A percentile compares a stretch with the other conserved stretches of the same genome.
Evolutionary conservation across 352 stramenopile genomes (phyloP).

Genomic region (Pythium pectinolyticum): DNA sequence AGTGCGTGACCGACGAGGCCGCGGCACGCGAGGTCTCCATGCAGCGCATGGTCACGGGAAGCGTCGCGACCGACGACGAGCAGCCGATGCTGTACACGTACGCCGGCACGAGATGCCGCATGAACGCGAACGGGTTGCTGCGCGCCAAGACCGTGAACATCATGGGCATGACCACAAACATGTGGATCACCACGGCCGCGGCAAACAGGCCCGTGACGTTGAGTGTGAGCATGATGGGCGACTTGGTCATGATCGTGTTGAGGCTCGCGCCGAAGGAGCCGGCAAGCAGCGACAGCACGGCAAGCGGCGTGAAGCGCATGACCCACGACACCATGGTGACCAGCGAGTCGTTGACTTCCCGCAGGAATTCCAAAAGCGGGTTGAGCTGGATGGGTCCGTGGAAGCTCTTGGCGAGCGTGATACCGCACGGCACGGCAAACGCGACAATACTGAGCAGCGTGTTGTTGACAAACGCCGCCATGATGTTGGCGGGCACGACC

Average conservation of each 20-base stretch:
- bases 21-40: conserved; percentile 59
- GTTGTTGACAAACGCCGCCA: conserved; percentile 63
- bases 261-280: conserved; percentile 57
- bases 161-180: conserved; percentile 57
- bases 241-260: conserved; percentile 40
- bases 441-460: conserved; percentile 68
- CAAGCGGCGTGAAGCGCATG: conserved; percentile 70
- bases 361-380: conserved; percentile 75
- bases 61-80: conserved; percentile 69
- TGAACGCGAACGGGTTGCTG: conserved; percentile 73
- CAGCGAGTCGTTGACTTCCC: conserved; percentile 78
- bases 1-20: conserved; percentile 63
- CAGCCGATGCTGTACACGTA: conserved; percentile 77
- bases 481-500: conserved; percentile 76
- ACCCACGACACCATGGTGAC: conserved; percentile 75
- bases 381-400: conserved; percentile 69
- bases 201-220: conserved; percentile 47
- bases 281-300: conserved; percentile 68
- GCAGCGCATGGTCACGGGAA: conserved; percentile 62
- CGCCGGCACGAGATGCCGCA: conserved; percentile 61
- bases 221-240: conserved; percentile 43
- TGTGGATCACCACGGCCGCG: conserved; percentile 53
- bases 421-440: conserved; percentile 65
- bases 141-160: conserved; percentile 61
- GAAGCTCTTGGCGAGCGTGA: conserved; percentile 68